Evolutionary conservation across 192 early-diverging fungal species (phyloP), one percentile per base, ranked within the genome.

Genomic region (Coemansia sp.): DNA sequence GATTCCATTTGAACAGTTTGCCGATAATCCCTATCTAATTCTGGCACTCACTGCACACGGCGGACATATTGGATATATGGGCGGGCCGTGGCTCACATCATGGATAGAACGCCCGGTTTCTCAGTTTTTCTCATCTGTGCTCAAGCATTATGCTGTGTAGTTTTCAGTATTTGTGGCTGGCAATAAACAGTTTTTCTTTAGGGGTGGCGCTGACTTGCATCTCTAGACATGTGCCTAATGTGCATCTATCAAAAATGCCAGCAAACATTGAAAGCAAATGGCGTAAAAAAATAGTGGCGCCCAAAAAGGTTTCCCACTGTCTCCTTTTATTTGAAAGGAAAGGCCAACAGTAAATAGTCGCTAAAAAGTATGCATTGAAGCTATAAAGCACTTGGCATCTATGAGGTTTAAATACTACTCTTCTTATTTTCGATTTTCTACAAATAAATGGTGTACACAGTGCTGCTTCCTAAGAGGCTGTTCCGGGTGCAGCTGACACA

Each of bases 1-100:
- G 6, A 83, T 93, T 15, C 92, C 94, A 3, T 80, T 67, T 21
- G 80, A 89, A 49, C 89, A 93, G 66, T 80, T 86, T 53, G 56
- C 62, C 45, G 75, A 55, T 11, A 98, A 98, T 61, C 92, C 93
- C 23, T 80, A 85, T 70, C 72, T 91, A 20, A 38, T 95, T 1
- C 66, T 98, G 14, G 94, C 87, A 4, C 80, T 86, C 7, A 95
- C 96, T 5, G 57, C 64, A 12, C 68, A 83, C 20, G 96, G 96
- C 11, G 96, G 96, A 0, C 96, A 98, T 58, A 79, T 98, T 57
- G 96, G 93, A 1, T 97, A 78, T 21, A 68, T 78, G 69, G 69
- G 65, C 50, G 40, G 47, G 1, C 33, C 30, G 7, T 78, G 68
- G 75, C 75, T 69, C 4, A 58, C 61, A 21, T 78, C 75, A 18